A percentile compares a stretch with the other conserved stretches of the same genome.
phyloP scores from a whole-genome alignment of 306 rosid genomes.

The Lupinus albus region DNA sequence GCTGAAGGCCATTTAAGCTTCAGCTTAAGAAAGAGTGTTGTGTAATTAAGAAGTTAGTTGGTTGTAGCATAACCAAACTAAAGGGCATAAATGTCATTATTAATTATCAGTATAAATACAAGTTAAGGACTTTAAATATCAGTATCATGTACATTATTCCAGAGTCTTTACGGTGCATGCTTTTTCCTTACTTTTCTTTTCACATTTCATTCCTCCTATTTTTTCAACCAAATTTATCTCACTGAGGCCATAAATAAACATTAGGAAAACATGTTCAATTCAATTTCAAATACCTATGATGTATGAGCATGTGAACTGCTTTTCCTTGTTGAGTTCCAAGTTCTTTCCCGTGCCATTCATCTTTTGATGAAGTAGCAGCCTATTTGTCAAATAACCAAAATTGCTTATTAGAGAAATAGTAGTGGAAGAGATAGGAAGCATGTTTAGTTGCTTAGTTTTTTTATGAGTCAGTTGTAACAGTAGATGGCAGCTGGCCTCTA shows the following conservation, averaged over 20 bases:
- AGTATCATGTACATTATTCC: not conserved
- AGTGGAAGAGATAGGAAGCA: too few species aligned
- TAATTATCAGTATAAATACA: slow-evolving; percentile 16
- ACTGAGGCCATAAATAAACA: slow-evolving; percentile 23
- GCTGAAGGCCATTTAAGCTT: slow-evolving; percentile 9
- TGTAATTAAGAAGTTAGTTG: slow-evolving; percentile 20
- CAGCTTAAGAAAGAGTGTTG: slow-evolving; percentile 30
- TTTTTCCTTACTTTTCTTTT: slow-evolving; percentile 12
- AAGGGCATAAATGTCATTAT: slow-evolving; percentile 13
- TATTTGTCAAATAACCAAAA: slow-evolving; percentile 45
- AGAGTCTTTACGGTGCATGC: slow-evolving; percentile 25
- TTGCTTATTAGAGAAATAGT: too few species aligned
- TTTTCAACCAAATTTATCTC: slow-evolving; percentile 32
- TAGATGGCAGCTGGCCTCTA: too few species aligned
- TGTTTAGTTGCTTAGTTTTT: too few species aligned
- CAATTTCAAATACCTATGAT: slow-evolving; percentile 75
- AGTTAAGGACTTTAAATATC: slow-evolving; percentile 15
- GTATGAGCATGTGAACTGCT: slow-evolving; percentile 98
- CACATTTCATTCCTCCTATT: slow-evolving; percentile 23
- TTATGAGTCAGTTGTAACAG: too few species aligned
- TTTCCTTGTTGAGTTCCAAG: slow-evolving; percentile 98
- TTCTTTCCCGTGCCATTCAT: slow-evolving; percentile 97
- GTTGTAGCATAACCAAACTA: slow-evolving; percentile 12
- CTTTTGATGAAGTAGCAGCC: slow-evolving; percentile 97
- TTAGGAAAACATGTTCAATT: slow-evolving; percentile 15